phyloP scores from a whole-genome alignment of 176 grass and related monocot genomes.

The Oryza punctata region DNA sequence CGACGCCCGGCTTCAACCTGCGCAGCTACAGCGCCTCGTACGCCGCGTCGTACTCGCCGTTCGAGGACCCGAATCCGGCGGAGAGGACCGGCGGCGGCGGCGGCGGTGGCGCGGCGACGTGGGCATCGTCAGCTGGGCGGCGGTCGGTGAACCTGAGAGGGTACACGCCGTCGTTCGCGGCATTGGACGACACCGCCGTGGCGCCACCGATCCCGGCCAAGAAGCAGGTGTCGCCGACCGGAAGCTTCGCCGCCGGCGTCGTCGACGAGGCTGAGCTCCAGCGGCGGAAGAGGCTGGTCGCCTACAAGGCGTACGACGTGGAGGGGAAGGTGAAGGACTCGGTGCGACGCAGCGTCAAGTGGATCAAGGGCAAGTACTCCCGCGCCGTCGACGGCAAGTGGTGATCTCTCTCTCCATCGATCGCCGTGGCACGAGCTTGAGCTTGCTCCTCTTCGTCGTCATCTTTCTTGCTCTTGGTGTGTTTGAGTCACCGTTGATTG shows the following conservation, averaged over 20 bases:
- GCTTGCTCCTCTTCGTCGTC: neutral
- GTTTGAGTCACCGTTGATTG: neutral
- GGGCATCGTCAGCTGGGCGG: constrained; percentile 34
- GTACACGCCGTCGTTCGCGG: constrained; percentile 61
- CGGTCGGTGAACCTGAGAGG: constrained; percentile 53
- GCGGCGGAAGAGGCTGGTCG: constrained; percentile 81
- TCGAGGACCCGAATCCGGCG: constrained; percentile 33
- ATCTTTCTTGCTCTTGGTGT: neutral
- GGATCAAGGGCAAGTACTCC: constrained; percentile 80
- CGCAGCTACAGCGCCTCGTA: constrained; percentile 69
- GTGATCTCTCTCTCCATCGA: neutral
- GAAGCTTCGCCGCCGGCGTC: neutral
- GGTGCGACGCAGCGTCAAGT: constrained; percentile 72
- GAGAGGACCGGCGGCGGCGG: constrained; percentile 1
- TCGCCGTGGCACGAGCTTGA: neutral
- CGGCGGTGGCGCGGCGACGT: neutral
- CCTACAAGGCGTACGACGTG: constrained; percentile 75
- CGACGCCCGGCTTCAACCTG: constrained; percentile 44
- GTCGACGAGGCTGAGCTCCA: constrained; percentile 74
- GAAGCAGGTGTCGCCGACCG: neutral
- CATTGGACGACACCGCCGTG: constrained; percentile 37
- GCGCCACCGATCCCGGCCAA: neutral
- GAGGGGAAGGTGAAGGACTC: constrained; percentile 76
- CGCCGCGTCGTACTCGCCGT: constrained; percentile 52
- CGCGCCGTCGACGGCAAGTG: constrained; percentile 53